These are phyloP conservation scores for Colletotrichum sp. DNA, from an alignment of 2,329 filamentous ascomycete genomes.

Conservation along the genomic window DNA sequence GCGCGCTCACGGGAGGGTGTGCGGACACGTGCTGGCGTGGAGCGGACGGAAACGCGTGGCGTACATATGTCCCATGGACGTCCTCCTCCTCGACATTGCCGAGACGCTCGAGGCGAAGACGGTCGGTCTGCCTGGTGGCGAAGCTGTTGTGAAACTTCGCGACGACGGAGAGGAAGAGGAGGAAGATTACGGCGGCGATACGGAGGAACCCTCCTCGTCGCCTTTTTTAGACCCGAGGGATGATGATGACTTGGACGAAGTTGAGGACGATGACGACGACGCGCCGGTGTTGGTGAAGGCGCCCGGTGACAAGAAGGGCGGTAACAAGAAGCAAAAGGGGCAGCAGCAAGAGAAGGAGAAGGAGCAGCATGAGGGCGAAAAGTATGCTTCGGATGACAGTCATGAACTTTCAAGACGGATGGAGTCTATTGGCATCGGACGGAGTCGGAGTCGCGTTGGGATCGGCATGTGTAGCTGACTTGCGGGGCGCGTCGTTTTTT, in stretches of 20 bases:
- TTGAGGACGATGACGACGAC: constrained; percentile 24
- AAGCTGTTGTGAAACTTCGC: constrained; percentile 40
- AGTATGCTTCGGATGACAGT: constrained; percentile 3
- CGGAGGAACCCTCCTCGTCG: constrained; percentile 11
- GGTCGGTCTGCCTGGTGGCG: constrained; percentile 73
- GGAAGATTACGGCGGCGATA: constrained; percentile 1
- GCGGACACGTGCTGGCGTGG: constrained; percentile 90
- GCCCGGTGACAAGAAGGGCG: not conserved
- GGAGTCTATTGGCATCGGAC: constrained; percentile 36
- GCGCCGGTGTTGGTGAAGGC: constrained; percentile 6
- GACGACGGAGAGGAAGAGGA: constrained; percentile 19
- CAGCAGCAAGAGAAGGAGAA: not conserved
- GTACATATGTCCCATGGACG: constrained; percentile 95
- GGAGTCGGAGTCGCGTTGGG: constrained; percentile 20
- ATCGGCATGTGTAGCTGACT: constrained; percentile 26
- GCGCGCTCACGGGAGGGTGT: constrained; percentile 77
- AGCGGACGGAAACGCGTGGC: constrained; percentile 80
- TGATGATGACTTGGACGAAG: constrained; percentile 34
- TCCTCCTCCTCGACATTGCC: constrained; percentile 84
- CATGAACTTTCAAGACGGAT: constrained; percentile 31
- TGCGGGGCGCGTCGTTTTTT: not conserved
- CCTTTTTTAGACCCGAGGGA: constrained; percentile 21
- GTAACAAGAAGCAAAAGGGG: not conserved
- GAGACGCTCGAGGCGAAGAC: constrained; percentile 74
- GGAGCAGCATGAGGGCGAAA: constrained; percentile 4